Base-by-base conservation (phyloP, 129 eudicot genomes). In the Arctium minus region DNA sequence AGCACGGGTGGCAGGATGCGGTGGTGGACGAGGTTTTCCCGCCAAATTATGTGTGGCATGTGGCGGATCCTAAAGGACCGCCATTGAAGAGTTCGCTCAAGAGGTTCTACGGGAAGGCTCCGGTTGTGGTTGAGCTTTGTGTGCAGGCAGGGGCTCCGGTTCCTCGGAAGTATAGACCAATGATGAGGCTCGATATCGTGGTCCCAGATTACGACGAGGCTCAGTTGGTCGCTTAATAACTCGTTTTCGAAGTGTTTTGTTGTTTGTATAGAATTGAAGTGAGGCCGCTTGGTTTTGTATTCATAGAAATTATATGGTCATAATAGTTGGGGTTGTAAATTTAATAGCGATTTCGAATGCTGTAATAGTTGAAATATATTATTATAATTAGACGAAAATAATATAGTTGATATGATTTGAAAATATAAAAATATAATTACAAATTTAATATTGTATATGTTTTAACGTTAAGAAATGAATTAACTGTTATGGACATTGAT, bases 1-100 rank as follows among this genome's bases (percentile, higher is more conserved):
- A 96, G 86, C 99, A 96, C 64, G 99, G 99, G 36, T 96, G 99
- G 99, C 99, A 96, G 85, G 96, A 91, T 80, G 99, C 98, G 18
- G 88, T 85, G 0, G 86, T 90, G 62, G 99, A 93, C 40, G 99
- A 96, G 87, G 96, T 96, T 65, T 92, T 96, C 74, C 97, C 99
- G 0, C 97, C 98, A 27, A 96, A 96, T 88, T 89, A 93, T 56
- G 99, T 96, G 75, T 96, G 99, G 99, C 98, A 96, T 84, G 97
- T 91, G 72, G 82, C 73, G 67, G 99, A 96, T 78, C 92, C 92
- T 4, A 81, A 82, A 29, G 99, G 99, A 68, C 94, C 94, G 17
- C 85, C 97, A 5, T 77, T 96, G 89, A 84, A 79, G 81, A 89
- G 85, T 65, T 80, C 88, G 4, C 89, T 96, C 12, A 90, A 79